Conservation (phyloP, 2,329 filamentous ascomycete genomes). For the Colletotrichum somersetense region DNA sequence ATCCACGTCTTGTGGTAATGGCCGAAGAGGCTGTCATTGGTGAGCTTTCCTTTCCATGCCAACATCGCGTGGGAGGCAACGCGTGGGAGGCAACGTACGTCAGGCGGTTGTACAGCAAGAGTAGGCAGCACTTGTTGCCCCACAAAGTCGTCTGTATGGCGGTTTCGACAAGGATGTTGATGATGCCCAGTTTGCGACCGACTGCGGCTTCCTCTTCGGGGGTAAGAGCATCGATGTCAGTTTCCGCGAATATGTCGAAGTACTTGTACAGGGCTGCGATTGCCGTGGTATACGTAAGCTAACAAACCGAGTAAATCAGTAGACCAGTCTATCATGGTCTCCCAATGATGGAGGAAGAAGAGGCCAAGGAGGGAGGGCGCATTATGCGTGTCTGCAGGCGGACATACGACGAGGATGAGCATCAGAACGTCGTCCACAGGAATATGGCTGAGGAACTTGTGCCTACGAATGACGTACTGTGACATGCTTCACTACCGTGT, state of each 20-base stretch:
- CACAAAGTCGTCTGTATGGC: constrained; percentile 39
- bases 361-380: no score
- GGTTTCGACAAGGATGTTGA: constrained; percentile 34
- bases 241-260: constrained; percentile 3
- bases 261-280: constrained; percentile 23
- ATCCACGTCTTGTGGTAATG: constrained; percentile 29
- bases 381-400: neutral
- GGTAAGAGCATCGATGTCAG: constrained; percentile 24
- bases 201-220: neutral
- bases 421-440: constrained; percentile 36
- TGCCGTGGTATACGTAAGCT: constrained; percentile 26
- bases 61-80: neutral
- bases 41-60: constrained; percentile 4
- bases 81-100: constrained; percentile 7
- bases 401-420: constrained; percentile 25
- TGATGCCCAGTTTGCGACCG: constrained; percentile 23
- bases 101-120: constrained; percentile 31
- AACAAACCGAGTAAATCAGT: neutral
- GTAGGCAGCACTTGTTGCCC: constrained; percentile 39
- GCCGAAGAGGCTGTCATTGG: constrained; percentile 21
- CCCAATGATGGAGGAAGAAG: neutral
- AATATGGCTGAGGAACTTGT: constrained; percentile 28
- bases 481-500: constrained; percentile 15
- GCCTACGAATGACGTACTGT: constrained; percentile 32
- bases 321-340: no score